These are phyloP conservation scores for Flaveria robusta DNA, from an alignment of 129 eudicot species.

Conservation along the genomic window DNA sequence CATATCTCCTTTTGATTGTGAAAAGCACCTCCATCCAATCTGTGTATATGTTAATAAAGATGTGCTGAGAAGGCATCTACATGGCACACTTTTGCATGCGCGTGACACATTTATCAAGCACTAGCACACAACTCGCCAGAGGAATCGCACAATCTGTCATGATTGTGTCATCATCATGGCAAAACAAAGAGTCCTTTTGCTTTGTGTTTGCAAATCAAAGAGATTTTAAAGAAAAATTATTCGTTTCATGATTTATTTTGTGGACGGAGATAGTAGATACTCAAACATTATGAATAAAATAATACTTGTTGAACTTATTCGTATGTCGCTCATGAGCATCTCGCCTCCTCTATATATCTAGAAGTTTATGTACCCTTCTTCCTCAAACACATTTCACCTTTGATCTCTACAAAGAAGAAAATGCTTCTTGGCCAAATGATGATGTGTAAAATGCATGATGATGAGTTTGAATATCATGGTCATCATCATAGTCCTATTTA, in stretches of 20 bases:
- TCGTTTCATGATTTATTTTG: neutral
- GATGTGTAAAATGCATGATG: slow-evolving; percentile 9
- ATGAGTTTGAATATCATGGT: slow-evolving; percentile 20
- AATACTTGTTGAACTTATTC: slow-evolving; percentile 17
- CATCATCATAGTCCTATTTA: slow-evolving; percentile 16
- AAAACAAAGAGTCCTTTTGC: too few species aligned
- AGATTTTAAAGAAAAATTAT: neutral
- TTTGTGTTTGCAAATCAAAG: too few species aligned
- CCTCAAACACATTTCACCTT: slow-evolving; percentile 3
- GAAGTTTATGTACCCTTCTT: slow-evolving; percentile 13
- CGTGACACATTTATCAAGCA: slow-evolving; percentile 35
- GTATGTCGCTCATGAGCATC: slow-evolving; percentile 9
- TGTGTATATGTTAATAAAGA: slow-evolving; percentile 18
- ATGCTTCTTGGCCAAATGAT: slow-evolving; percentile 33
- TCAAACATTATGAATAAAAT: slow-evolving; percentile 4
- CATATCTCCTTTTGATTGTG: slow-evolving; percentile 12
- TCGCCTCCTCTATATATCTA: slow-evolving; percentile 13
- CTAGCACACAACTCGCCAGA: slow-evolving; percentile 28
- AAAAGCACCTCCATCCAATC: slow-evolving; percentile 4
- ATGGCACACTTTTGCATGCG: slow-evolving; percentile 30
- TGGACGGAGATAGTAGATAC: slow-evolving; percentile 21
- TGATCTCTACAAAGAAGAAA: slow-evolving; percentile 18
- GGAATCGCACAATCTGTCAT: slow-evolving; percentile 28
- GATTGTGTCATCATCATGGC: neutral
- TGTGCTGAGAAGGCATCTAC: slow-evolving; percentile 40